A percentile compares a stretch with the other conserved stretches of the same genome.
These are phyloP conservation scores for Trichoderma atroviride DNA, from an alignment of 2,329 filamentous ascomycete species.

Conservation along the genomic window DNA sequence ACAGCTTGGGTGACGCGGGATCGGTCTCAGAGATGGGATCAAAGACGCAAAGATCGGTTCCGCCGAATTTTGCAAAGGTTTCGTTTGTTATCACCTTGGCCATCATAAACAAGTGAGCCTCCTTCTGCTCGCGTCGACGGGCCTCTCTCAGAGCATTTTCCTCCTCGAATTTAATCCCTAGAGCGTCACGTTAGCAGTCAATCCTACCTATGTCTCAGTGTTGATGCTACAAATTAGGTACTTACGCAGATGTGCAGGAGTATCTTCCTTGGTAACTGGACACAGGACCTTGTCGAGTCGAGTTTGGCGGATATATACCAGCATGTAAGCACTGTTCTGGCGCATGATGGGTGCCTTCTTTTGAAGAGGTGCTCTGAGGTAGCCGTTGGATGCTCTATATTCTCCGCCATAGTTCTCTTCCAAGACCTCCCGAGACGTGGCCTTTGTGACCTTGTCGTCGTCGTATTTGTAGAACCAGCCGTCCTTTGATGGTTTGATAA, in stretches of 20 bases:
- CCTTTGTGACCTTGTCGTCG: conserved; percentile 94
- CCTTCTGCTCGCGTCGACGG: conserved; percentile 83
- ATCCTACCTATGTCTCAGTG: neutral
- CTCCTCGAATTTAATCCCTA: conserved; percentile 75
- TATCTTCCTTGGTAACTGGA: conserved; percentile 73
- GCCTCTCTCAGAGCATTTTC: conserved; percentile 77
- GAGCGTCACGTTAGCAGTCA: conserved; percentile 28
- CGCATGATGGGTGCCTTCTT: conserved; percentile 64
- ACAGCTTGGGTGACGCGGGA: conserved; percentile 68
- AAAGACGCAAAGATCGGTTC: conserved; percentile 78
- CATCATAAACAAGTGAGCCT: conserved; percentile 89
- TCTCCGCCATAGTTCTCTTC: conserved; percentile 98
- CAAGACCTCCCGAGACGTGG: conserved; percentile 85
- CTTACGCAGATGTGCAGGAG: conserved; percentile 78
- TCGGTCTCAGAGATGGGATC: conserved; percentile 67
- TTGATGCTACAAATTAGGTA: conserved; percentile 24
- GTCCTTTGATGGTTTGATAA: conserved; percentile 89
- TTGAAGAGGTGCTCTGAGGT: conserved; percentile 50
- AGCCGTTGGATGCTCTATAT: conserved; percentile 59
- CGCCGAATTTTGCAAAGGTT: conserved; percentile 78
- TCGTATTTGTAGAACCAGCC: conserved; percentile 97
- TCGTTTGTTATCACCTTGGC: conserved; percentile 80
- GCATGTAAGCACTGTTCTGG: conserved; percentile 91
- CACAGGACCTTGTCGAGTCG: conserved; percentile 81
- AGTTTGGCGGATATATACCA: conserved; percentile 93